Percentiles rank a stretch among this genome's conserved stretches.
Conservation (phyloP, 2,329 filamentous ascomycete species). For the Emericellopsis atlantica region DNA sequence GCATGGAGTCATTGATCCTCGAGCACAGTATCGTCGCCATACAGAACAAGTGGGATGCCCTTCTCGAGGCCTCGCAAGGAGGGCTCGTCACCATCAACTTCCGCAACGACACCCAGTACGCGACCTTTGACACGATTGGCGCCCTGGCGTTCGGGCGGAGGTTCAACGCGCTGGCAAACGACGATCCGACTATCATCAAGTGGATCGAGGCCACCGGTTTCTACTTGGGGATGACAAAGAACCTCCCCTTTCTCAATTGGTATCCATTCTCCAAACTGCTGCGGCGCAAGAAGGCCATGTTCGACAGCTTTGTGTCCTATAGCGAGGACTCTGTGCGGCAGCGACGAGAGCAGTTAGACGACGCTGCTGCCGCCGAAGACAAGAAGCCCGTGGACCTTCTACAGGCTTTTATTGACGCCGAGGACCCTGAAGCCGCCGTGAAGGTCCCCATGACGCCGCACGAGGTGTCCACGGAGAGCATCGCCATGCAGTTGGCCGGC, state of each 20-base stretch:
- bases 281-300: background rate
- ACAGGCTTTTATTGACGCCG: slow-evolving; percentile 1
- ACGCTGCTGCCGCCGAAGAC: too few relatives aligned
- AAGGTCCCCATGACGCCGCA: slow-evolving; percentile 1
- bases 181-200: slow-evolving; percentile 2
- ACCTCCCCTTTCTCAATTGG: slow-evolving; percentile 1
- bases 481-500: slow-evolving; percentile 2
- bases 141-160: background rate
- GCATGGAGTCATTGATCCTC: slow-evolving; percentile 1
- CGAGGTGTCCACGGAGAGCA: slow-evolving; percentile 2
- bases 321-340: background rate
- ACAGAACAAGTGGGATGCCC: slow-evolving; percentile 1
- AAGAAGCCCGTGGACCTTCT: slow-evolving; percentile 1
- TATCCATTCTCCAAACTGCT: slow-evolving; percentile 1
- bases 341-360: background rate
- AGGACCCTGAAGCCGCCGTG: slow-evolving; percentile 1
- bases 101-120: slow-evolving; percentile 3
- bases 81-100: slow-evolving; percentile 1
- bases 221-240: slow-evolving; percentile 2
- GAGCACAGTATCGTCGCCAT: slow-evolving; percentile 1
- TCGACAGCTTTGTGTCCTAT: slow-evolving; percentile 1
- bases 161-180: background rate
- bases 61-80: background rate
- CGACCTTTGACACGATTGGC: slow-evolving; percentile 2
- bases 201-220: slow-evolving; percentile 3